Evolutionary conservation across 1,284 basidiomycete genomes (phyloP), one percentile per base, ranked within the genome.

Genomic region (Leccinum pseudoinsigne): DNA sequence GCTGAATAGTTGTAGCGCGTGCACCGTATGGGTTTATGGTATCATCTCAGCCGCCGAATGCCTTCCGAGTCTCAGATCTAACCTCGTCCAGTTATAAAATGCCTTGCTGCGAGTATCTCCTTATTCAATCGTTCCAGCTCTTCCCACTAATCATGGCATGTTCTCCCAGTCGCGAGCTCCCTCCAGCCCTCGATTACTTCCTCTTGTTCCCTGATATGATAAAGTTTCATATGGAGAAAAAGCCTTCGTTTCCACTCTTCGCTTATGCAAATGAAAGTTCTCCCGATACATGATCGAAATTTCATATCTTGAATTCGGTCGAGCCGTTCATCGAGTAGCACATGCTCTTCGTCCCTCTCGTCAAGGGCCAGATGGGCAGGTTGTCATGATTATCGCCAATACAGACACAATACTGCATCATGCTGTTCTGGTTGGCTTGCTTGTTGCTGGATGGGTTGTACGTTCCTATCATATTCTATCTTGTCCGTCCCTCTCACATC

Each of bases 401-500:
- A 70, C 69, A 0, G 78, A 79, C 53, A 74, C 76, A 1, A 62
- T 80, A 23, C 62, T 75, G 14, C 66, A 80, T 26, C 77, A 79
- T 21, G 73, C 77, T 1, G 56, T 69, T 2, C 57, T 70, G 1
- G 62, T 60, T 0, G 77, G 77, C 5, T 58, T 79, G 11, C 71
- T 69, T 0, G 51, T 71, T 5, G 71, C 77, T 10, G 77, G 78
- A 47, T 65, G 69, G n/a, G 67, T 72, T n/a, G 75, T 77, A 42
- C 4, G 60, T 57, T 18, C 14, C 55, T 26, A 4, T 57, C 7
- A 5, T 26, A 14, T 38, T 12, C 16, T 9, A 12, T 9, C 31
- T 57, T n/a, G 8, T 36, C 6, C 9, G 5, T 7, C 5, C 14
- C 11, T 40, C 38, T 40, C 56, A 57, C 34, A 38, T 34, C 16